Percentiles rank a stretch among this genome's conserved stretches.
Evolutionary conservation across 2,329 filamentous ascomycete species (phyloP).

Genomic region (Anthostomella pinea): DNA sequence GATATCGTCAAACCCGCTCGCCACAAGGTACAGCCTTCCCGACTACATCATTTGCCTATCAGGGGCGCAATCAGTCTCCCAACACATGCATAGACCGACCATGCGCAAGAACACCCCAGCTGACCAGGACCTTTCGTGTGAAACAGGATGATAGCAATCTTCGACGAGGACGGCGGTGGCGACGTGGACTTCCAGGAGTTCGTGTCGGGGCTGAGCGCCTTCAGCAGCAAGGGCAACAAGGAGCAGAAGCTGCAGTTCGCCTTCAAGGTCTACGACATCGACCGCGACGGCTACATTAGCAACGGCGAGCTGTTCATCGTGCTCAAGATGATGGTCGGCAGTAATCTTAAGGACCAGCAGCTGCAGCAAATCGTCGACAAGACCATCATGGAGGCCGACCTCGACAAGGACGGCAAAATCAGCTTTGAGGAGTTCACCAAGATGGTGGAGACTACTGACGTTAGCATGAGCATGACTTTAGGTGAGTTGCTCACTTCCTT

Average conservation of each 20-base stretch:
- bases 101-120: too few species aligned
- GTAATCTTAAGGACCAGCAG: constrained; percentile 98
- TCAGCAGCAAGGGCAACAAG: constrained; percentile 98
- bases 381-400: constrained; percentile 99
- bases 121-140: constrained; percentile 1
- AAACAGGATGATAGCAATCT: constrained; percentile 93
- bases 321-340: constrained; percentile 99
- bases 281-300: constrained; percentile 96
- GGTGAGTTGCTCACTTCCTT: constrained; percentile 44
- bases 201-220: constrained; percentile 89
- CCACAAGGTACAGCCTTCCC: constrained; percentile 67
- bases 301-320: constrained; percentile 99
- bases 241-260: constrained; percentile 97
- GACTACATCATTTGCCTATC: neutral
- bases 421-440: constrained; percentile 98
- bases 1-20: constrained; percentile 95
- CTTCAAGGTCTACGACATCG: constrained; percentile 99
- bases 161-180: constrained; percentile 96
- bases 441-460: constrained; percentile 95
- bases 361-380: constrained; percentile 99
- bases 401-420: constrained; percentile 95
- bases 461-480: constrained; percentile 72
- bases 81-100: too few species aligned
- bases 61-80: too few species aligned
- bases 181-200: constrained; percentile 99